These are phyloP conservation scores for Saccharomyces hybrid DNA, from an alignment of 1,139 yeast genomes.

Conservation along the genomic window DNA sequence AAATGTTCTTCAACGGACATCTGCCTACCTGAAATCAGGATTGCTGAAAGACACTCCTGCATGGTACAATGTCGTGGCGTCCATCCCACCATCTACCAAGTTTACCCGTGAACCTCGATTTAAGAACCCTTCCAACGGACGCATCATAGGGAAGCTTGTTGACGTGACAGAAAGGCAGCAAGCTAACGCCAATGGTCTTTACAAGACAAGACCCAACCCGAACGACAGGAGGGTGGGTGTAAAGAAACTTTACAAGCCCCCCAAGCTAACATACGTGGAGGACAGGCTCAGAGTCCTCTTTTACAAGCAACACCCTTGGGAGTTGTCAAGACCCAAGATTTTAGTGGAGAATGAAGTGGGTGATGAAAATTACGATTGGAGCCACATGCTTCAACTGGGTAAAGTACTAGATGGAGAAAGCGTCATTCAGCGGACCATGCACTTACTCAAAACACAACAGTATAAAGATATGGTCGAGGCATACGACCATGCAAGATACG, in stretches of 20 bases:
- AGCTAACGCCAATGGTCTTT: constrained; percentile 24
- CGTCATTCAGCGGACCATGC: constrained; percentile 86
- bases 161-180: constrained; percentile 11
- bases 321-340: constrained; percentile 84
- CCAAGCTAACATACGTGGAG: constrained; percentile 64
- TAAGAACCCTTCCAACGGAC: constrained; percentile 32
- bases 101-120: constrained; percentile 44
- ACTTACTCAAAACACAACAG: constrained; percentile 44
- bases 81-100: constrained; percentile 68
- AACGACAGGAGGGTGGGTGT: constrained; percentile 31
- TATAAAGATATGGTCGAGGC: constrained; percentile 50
- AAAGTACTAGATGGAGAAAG: constrained; percentile 86
- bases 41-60: constrained; percentile 63
- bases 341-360: constrained; percentile 65
- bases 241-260: constrained; percentile 45
- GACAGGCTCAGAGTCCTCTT: constrained; percentile 76
- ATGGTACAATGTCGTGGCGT: constrained; percentile 80
- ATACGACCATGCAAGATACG: constrained; percentile 79
- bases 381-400: constrained; percentile 58
- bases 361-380: constrained; percentile 60
- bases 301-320: constrained; percentile 97
- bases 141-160: constrained; percentile 11
- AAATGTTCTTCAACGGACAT: constrained; percentile 67
- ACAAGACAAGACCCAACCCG: constrained; percentile 44
- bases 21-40: constrained; percentile 62